Evolutionary conservation across 352 stramenopile species (phyloP).

Genomic region (Plasmopara halstedii): DNA sequence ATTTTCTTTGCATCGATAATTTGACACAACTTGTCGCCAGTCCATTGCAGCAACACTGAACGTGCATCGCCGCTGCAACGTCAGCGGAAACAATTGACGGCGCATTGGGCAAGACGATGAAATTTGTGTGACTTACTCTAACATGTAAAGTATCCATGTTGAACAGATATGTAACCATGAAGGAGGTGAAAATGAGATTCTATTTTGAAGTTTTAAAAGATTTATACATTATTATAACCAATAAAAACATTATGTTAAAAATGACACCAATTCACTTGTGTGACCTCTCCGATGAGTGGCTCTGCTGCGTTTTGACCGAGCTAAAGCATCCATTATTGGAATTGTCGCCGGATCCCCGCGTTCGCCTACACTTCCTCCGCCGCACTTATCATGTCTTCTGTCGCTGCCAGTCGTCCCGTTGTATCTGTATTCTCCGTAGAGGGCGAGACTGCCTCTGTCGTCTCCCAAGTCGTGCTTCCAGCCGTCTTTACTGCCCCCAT

Average conservation of each 20-base stretch:
- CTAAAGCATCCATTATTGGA: conserved; percentile 68
- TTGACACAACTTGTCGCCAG: conserved; percentile 38
- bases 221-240: no score
- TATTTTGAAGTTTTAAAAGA: no score
- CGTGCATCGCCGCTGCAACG: conserved; percentile 4
- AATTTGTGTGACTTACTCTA: no score
- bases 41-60: conserved; percentile 9
- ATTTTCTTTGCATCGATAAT: conserved; percentile 34
- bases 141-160: no score
- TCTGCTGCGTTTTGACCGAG: conserved; percentile 3
- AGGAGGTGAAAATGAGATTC: no score
- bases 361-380: conserved; percentile 43
- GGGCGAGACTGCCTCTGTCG: conserved; percentile 70
- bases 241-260: no score
- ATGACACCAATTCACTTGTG: neutral
- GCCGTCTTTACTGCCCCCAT: conserved; percentile 97
- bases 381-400: conserved; percentile 54
- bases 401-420: conserved; percentile 92
- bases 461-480: conserved; percentile 88
- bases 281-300: conserved; percentile 10
- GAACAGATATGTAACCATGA: no score
- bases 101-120: conserved; percentile 7
- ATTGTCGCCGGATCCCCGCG: conserved; percentile 41
- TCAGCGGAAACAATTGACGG: conserved; percentile 7
- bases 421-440: conserved; percentile 92